A percentile compares a stretch with the other conserved stretches of the same genome.
phyloP scores from a whole-genome alignment of 23 red algal species.

The Gracilaria gracilis region DNA sequence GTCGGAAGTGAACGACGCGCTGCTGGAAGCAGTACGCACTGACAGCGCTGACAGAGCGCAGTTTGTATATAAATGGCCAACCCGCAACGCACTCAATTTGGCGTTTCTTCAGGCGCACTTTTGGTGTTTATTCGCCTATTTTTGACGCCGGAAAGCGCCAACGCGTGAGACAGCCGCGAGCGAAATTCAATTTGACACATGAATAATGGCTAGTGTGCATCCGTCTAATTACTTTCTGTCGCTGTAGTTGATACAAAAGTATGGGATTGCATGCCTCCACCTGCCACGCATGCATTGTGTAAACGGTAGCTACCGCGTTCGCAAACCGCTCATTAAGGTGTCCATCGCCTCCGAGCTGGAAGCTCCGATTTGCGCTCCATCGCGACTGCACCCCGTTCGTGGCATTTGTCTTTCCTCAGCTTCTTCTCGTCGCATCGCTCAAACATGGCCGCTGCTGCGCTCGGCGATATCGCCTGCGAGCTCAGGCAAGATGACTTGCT shows the following conservation, averaged over 20 bases:
- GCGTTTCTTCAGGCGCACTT: neutral
- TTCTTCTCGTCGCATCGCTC: neutral
- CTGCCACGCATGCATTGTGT: neutral
- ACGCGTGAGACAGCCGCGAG: neutral
- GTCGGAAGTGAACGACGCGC: neutral
- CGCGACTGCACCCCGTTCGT: no score
- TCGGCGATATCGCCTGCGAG: slow-evolving; percentile 59
- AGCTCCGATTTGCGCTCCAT: no score
- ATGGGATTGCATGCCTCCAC: no score
- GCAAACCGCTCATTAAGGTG: no score
- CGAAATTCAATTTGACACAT: neutral
- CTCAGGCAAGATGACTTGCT: slow-evolving; percentile 74
- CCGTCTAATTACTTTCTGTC: no score
- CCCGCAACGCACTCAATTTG: neutral
- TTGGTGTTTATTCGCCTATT: neutral
- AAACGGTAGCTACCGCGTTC: no score
- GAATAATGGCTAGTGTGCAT: no score
- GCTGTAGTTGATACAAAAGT: no score
- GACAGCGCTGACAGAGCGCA: slow-evolving; percentile 11
- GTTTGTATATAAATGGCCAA: slow-evolving; percentile 34
- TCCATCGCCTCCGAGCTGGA: no score
- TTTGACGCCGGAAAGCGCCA: neutral
- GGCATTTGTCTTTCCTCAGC: no score
- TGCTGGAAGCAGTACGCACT: neutral
- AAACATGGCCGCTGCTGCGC: slow-evolving; percentile 70